Percentiles rank a stretch among this genome's conserved stretches.
Conservation (phyloP, 2,329 filamentous ascomycete species). For the Apiospora aurea region DNA sequence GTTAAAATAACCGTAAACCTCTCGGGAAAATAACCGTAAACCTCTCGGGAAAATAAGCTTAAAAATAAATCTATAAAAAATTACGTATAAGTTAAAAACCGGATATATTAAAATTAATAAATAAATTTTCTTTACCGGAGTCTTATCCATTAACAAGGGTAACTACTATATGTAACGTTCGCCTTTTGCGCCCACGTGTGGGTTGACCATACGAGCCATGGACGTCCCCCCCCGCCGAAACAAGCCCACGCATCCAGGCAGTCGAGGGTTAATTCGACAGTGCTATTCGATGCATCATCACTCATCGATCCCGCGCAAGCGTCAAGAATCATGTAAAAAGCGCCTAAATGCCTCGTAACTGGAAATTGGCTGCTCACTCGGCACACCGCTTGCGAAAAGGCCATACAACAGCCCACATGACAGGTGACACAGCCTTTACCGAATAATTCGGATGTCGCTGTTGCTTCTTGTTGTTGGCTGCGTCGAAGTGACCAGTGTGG, state of each 20-base stretch:
- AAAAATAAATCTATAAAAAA: no score
- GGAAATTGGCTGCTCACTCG: background rate
- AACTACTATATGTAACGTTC: background rate
- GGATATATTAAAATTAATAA: no score
- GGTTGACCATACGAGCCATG: no score
- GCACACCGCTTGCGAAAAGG: conserved; percentile 6
- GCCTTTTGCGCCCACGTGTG: background rate
- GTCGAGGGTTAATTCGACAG: background rate
- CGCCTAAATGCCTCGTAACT: background rate
- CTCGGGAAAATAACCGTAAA: no score
- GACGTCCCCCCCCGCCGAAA: background rate
- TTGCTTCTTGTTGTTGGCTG: conserved; percentile 3
- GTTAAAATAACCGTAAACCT: no score
- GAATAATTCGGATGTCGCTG: background rate
- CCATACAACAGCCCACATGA: background rate
- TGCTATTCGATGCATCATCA: background rate
- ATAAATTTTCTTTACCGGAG: no score
- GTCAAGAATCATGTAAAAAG: background rate
- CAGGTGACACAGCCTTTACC: background rate
- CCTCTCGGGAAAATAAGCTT: no score
- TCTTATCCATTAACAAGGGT: no score
- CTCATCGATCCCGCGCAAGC: background rate
- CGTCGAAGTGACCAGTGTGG: background rate
- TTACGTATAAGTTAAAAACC: no score
- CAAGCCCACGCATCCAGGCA: background rate